Evolutionary conservation across 495 filamentous ascomycete genomes (phyloP), one percentile per base, ranked within the genome.

Genomic region (Pyronema omphalodes): DNA sequence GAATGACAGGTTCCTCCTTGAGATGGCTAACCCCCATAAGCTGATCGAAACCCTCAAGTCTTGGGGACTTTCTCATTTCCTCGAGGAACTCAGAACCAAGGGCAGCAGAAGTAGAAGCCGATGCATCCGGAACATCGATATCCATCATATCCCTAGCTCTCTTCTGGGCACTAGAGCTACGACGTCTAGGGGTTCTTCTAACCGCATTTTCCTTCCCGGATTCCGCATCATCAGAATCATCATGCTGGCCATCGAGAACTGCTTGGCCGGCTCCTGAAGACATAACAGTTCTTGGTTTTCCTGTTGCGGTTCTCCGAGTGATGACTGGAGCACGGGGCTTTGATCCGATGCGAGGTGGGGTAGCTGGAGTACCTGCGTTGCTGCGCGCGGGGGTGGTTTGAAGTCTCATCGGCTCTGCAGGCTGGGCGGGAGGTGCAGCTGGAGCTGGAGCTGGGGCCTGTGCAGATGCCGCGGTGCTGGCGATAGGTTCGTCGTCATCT

Each of bases 401-500:
- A 29, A 29, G 23, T 29, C 23, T 29, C 23, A 29, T 29, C 9
- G 50, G 37, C 50, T 43, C 41, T 1, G 37, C 11, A 17, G 49
- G 36, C 37, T 40, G 11, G 7, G 33, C 12, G 19, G 9, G 37
- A 4, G 35, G 46, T 49, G 46, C 35, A 33, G 19, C 18, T 23
- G 19, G 18, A 9, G 19, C 9, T 50, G 9, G 5, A 50, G 29
- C 47, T 50, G 47, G 11, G 2, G 44, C 12, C 53, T 52, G 51
- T 19, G 51, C 34, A 11, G 39, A 7, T 1, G 19, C 12, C 3
- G 18, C 14, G 14, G 9, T n/a, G n/a, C n/a, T n/a, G n/a, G 12
- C 18, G 18, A n/a, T 7, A 3, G 11, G 19, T 9, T 41, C 57
- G 56, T 67, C 53, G 60, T 67, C 43, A 53, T 78, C 76, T 56